A percentile compares a stretch with the other conserved stretches of the same genome.
These are phyloP conservation scores for Ophiostoma ulmi DNA, from an alignment of 2,329 filamentous ascomycete genomes.

Conservation along the genomic window DNA sequence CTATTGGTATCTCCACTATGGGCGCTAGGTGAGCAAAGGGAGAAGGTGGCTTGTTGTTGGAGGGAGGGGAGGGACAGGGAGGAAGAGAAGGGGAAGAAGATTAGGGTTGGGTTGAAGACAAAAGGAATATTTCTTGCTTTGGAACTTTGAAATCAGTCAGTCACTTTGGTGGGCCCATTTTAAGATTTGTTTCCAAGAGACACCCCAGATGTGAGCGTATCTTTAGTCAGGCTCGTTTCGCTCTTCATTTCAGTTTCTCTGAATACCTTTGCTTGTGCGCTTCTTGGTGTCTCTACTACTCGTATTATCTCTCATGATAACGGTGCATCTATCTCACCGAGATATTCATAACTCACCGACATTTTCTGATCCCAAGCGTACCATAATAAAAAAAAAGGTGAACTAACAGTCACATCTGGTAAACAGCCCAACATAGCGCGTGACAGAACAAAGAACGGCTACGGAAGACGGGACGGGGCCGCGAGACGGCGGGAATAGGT, in stretches of 20 bases:
- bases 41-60: neutral
- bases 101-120: neutral
- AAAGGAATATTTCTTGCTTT: neutral
- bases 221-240: neutral
- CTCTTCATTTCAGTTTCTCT: neutral
- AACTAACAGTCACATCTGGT: neutral
- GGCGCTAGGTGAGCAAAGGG: neutral
- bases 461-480: conserved; percentile 14
- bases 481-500: conserved; percentile 8
- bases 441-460: conserved; percentile 10
- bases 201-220: neutral
- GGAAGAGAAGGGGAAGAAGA: neutral
- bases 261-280: neutral
- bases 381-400: neutral
- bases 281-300: neutral
- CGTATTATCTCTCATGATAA: neutral
- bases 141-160: neutral
- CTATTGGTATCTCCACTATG: conserved; percentile 7
- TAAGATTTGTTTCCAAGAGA: neutral
- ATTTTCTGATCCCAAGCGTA: neutral
- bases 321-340: neutral
- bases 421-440: neutral
- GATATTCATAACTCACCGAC: neutral
- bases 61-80: neutral
- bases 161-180: neutral